A percentile compares a stretch with the other conserved stretches of the same genome.
These are phyloP conservation scores for Peniophora sp. DNA, from an alignment of 1,284 basidiomycete species.

Conservation along the genomic window DNA sequence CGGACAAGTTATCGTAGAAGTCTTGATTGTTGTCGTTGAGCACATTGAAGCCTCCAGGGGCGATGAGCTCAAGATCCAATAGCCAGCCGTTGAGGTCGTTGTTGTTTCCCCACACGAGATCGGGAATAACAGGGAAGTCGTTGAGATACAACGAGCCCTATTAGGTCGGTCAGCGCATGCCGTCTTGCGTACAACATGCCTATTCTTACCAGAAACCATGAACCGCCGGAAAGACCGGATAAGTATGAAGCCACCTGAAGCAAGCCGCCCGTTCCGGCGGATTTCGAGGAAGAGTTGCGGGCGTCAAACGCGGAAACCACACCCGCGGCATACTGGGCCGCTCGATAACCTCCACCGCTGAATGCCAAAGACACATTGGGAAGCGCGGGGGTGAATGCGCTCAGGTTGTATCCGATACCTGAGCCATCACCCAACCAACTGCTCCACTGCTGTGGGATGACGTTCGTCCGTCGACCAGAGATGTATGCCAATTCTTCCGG, in stretches of 20 bases:
- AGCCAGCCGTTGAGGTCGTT: slow-evolving; percentile 1
- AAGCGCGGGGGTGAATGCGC: slow-evolving; percentile 13
- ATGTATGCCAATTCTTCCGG: slow-evolving; percentile 18
- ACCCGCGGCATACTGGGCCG: slow-evolving; percentile 42
- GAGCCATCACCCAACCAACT: slow-evolving; percentile 25
- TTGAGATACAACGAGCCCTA: neutral
- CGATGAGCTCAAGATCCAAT: neutral
- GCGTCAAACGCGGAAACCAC: slow-evolving; percentile 41
- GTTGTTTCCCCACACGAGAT: neutral
- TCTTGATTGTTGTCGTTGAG: neutral
- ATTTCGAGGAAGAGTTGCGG: slow-evolving; percentile 32
- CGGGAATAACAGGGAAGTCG: neutral
- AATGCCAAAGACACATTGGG: slow-evolving; percentile 35
- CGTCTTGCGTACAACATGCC: neutral
- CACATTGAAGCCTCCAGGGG: neutral
- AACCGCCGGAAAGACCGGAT: slow-evolving; percentile 28
- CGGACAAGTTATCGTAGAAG: neutral
- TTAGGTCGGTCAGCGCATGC: neutral
- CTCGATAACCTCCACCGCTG: slow-evolving; percentile 41
- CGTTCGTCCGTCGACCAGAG: slow-evolving; percentile 9
- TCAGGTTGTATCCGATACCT: slow-evolving; percentile 8
- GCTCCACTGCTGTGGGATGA: slow-evolving; percentile 21
- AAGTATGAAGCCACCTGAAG: slow-evolving; percentile 40
- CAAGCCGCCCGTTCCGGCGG: slow-evolving; percentile 38
- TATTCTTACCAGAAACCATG: neutral